Base-by-base conservation (phyloP, 2,329 filamentous ascomycete species). In the Anthostomella pinea region DNA sequence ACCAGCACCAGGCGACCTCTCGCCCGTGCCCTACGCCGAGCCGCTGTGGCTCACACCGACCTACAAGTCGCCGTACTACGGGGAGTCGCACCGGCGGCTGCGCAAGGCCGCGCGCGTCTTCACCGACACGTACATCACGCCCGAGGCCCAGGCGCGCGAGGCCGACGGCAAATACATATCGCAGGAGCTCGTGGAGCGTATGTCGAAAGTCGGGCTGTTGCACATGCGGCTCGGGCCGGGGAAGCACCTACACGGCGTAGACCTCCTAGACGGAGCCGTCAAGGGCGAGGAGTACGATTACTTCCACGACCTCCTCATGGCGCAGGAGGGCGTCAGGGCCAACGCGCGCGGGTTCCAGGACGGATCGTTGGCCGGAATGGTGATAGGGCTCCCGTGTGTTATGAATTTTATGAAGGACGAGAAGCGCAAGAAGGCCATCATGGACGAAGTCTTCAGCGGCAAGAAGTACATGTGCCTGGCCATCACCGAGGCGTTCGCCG, bases 391-490 rank as follows among this genome's bases (percentile, higher is more conserved):
- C 46, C 87, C 87, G 1, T 87, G 86, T 8, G 78, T 94, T 16
- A 74, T 88, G 57, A 83, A 91, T 68, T 94, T 83, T 72, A 77
- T 85, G 60, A 78, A 75, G 33, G 75, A 91, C 53, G 69, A 78
- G 38, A 68, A 68, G 26, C 75, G 87, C 52, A 82, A 81, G 65
- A 73, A 81, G 50, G 72, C 72, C 35, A 72, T 94, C 30, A 77
- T 81, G 21, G 71, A 80, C 22, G 85, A 93, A 53, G 82, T 87
- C 29, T 75, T 94, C 48, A 78, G 75, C 29, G 87, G 87, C 42
- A 79, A 81, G 72, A 93, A 93, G 77, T 90, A 90, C 72, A 87
- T 93, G 58, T 91, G 84, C 57, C 70, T 95, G 3, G 87, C 87
- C 35, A 88, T 94, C 56, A 93, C 87, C 1, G 88, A 95, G 64